These are phyloP conservation scores for Athelia psychrophila DNA, from an alignment of 1,284 basidiomycete genomes.

Conservation along the genomic window DNA sequence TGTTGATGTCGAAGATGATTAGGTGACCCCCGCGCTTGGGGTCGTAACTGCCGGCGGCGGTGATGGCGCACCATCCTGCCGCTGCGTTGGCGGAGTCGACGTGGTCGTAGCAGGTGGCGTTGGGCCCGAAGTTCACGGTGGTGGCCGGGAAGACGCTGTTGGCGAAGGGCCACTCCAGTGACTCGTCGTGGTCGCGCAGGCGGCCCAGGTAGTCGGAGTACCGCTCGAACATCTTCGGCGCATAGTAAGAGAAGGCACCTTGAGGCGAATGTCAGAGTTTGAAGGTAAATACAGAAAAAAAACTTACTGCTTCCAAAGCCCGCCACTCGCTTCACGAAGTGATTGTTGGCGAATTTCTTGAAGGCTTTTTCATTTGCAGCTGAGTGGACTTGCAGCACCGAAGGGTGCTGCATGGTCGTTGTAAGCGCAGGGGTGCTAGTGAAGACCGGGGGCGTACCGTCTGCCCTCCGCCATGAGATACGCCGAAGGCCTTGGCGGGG, in stretches of 20 bases:
- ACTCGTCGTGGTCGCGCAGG: neutral
- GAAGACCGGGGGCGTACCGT: neutral
- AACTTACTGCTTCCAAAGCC: slow-evolving; percentile 1
- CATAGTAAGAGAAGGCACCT: neutral
- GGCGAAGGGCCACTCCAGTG: neutral
- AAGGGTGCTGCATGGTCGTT: neutral
- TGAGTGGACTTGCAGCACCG: neutral
- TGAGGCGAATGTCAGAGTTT: neutral
- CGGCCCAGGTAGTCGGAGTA: neutral
- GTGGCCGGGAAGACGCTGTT: slow-evolving; percentile 3
- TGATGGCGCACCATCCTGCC: slow-evolving; percentile 1
- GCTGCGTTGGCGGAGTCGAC: slow-evolving; percentile 1
- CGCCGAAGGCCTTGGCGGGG: neutral
- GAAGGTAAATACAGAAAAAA: neutral
- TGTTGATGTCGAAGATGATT: neutral
- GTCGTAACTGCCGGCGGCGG: slow-evolving; percentile 3
- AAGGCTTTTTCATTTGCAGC: neutral
- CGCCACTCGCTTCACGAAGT: neutral
- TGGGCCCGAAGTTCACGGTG: slow-evolving; percentile 4
- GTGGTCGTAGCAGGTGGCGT: slow-evolving; percentile 1
- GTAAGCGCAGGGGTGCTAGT: neutral
- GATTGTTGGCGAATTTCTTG: neutral
- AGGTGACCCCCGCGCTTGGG: slow-evolving; percentile 3
- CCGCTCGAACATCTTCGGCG: neutral
- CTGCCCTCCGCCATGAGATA: slow-evolving; percentile 3